Evolutionary conservation across 192 early-diverging fungal genomes (phyloP), one percentile per base, ranked within the genome.

Genomic region (Haplosporangium gracile): DNA sequence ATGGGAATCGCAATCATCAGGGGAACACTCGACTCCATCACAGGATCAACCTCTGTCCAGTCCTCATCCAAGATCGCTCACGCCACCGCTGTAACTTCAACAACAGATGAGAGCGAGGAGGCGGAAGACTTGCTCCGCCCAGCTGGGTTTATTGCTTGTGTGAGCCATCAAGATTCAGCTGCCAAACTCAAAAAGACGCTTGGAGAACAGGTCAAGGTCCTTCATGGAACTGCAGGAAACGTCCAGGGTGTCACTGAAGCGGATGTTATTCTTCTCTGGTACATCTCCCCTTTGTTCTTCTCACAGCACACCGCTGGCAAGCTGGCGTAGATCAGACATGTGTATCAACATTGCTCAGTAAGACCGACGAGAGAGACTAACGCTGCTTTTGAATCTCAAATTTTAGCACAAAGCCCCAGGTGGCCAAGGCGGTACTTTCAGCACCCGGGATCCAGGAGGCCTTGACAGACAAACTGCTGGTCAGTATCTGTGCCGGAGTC

Each of bases 401-500:
- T 63, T 51, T 71, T 16, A 90, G 89, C 60, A 88, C 90, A 60
- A 92, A 92, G 71, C 91, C 91, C n/a, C 89, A 92, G 55, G 85
- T 87, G 22, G 90, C 90, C 68, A 88, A 89, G 60, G 82, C 79
- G 2, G 88, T 92, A 6, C 80, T 92, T 26, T 85, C 81, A 32
- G 82, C 86, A 9, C 81, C 85, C 9, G 91, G 89, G 1, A 90
- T 91, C 51, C 43, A 75, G 32, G 85, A 88, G 55, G 90, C 89
- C 5, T 68, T 92, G 26, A 74, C 74, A 32, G 79, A 86, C 39
- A 92, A 92, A 75, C 75, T 88, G 1, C 51, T 92, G n/a, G 81
- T 92, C 79, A 90, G 89, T 47, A 90, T 92, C 55, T 90, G 89
- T 57, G 91, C 91, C 15, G 91, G 91, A 11, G 90, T 92, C 22